phyloP scores from a whole-genome alignment of 129 eudicot genomes.

The Kitagawia praeruptora region DNA sequence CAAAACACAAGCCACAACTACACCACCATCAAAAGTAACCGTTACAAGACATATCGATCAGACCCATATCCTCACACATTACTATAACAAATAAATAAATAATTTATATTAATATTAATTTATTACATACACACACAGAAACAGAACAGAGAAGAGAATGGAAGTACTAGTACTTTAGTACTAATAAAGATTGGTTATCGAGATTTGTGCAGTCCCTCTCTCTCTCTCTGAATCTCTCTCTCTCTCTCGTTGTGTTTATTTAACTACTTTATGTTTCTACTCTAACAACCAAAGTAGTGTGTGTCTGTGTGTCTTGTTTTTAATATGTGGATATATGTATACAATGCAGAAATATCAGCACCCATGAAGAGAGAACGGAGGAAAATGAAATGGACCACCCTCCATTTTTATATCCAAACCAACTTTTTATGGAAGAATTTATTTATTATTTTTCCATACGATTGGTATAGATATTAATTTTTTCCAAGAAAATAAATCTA shows the following conservation, averaged over 20 bases:
- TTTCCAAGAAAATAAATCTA: too few species aligned
- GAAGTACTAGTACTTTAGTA: neutral
- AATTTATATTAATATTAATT: neutral
- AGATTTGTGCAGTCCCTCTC: conserved; percentile 25
- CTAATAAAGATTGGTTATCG: neutral
- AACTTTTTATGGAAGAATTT: too few species aligned
- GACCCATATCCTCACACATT: neutral
- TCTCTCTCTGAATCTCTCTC: conserved; percentile 15
- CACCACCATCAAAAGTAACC: conserved; percentile 22
- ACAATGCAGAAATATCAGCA: conserved; percentile 12
- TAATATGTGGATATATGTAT: neutral
- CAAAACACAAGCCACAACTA: neutral
- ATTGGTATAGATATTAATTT: too few species aligned
- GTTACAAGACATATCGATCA: conserved; percentile 11
- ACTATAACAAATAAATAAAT: neutral
- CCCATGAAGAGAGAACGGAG: conserved; percentile 4
- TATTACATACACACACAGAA: neutral
- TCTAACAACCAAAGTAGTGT: neutral
- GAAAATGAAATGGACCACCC: neutral
- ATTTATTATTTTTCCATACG: too few species aligned
- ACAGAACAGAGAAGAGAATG: neutral
- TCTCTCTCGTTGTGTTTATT: neutral
- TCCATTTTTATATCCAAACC: neutral
- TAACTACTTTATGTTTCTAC: neutral
- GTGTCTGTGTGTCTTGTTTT: neutral